Conservation (phyloP, 257 asterid species). For the Ocimum tenuiflorum region DNA sequence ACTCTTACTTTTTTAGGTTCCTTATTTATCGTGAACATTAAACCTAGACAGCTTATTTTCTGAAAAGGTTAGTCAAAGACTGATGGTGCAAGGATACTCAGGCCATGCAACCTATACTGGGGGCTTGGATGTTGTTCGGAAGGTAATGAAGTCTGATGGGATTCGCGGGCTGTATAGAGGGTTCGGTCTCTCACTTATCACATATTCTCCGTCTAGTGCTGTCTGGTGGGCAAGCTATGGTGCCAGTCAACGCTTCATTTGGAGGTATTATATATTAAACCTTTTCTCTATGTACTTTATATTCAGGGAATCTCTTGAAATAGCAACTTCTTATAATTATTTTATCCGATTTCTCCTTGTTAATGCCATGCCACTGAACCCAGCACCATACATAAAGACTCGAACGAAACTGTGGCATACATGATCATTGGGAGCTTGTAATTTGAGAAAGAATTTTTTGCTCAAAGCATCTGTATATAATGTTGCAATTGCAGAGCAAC, state of each 20-base stretch:
- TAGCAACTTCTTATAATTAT: neutral
- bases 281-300: slow-evolving; percentile 1
- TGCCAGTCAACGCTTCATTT: slow-evolving; percentile 88
- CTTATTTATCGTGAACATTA: neutral
- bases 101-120: slow-evolving; percentile 47
- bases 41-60: slow-evolving; percentile 17
- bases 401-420: neutral
- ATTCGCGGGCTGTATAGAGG: slow-evolving; percentile 92
- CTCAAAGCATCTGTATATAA: neutral
- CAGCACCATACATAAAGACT: neutral
- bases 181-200: slow-evolving; percentile 83
- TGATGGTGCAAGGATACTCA: slow-evolving; percentile 58
- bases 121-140: slow-evolving; percentile 84
- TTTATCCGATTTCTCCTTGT: slow-evolving; percentile 1
- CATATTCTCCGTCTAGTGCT: slow-evolving; percentile 96
- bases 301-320: neutral
- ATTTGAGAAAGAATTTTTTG: neutral
- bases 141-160: slow-evolving; percentile 77
- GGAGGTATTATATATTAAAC: slow-evolving; percentile 51
- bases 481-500: neutral
- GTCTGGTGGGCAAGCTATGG: slow-evolving; percentile 99
- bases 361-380: neutral
- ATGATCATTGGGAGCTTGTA: neutral
- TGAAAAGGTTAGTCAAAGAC: slow-evolving; percentile 73
- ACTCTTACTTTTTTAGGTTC: neutral